Evolutionary conservation across 1,139 yeast genomes (phyloP).

Genomic region (Entelexis sorbosivorans): DNA sequence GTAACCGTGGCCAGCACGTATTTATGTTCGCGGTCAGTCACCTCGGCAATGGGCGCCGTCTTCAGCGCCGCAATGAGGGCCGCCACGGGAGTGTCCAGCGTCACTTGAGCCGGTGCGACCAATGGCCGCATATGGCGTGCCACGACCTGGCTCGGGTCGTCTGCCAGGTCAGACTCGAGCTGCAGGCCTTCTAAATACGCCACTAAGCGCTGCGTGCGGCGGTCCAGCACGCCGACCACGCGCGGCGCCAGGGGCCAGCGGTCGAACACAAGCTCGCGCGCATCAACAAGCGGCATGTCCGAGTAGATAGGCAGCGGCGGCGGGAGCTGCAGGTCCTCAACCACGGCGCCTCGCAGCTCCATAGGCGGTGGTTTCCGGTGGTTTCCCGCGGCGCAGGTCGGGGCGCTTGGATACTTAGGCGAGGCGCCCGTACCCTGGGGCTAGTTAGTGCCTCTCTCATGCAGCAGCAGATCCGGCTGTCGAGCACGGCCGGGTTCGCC

Average conservation of each 20-base stretch:
- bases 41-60: background rate
- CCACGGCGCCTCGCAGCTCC: conserved; percentile 34
- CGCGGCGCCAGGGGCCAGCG: conserved; percentile 49
- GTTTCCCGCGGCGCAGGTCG: too few relatives aligned
- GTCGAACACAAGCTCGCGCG: conserved; percentile 41
- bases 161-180: conserved; percentile 27
- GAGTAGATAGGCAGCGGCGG: conserved; percentile 53
- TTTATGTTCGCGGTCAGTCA: conserved; percentile 43
- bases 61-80: conserved; percentile 37
- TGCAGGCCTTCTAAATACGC: conserved; percentile 49
- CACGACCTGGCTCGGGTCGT: conserved; percentile 26
- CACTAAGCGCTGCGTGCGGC: conserved; percentile 40
- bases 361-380: background rate
- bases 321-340: conserved; percentile 51
- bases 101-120: conserved; percentile 34
- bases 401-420: too few relatives aligned
- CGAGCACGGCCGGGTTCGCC: conserved; percentile 46
- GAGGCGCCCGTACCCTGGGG: background rate
- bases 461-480: conserved; percentile 2
- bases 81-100: too few relatives aligned
- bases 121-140: conserved; percentile 9
- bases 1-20: conserved; percentile 57
- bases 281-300: conserved; percentile 40
- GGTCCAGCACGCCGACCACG: conserved; percentile 34
- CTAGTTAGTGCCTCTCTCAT: too few relatives aligned